Conservation (phyloP, 1,284 basidiomycete genomes). For the Cutaneotrichosporon curvatum region DNA sequence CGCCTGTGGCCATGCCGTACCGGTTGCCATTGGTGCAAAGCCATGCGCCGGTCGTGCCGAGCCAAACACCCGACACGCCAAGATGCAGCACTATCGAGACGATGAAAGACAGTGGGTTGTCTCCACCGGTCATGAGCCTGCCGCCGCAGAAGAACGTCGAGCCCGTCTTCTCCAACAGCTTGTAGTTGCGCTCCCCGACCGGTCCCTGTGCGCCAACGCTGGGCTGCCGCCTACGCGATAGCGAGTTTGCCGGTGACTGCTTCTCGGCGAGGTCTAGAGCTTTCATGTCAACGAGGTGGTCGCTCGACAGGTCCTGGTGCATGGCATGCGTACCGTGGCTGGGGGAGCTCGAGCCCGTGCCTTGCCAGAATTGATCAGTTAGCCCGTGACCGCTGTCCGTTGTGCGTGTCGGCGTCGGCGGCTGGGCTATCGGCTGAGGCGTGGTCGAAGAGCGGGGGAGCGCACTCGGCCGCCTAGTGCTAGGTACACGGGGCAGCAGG, state of each 20-base stretch:
- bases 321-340: slow-evolving; percentile 1
- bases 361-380: no score
- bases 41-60: slow-evolving; percentile 76
- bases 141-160: slow-evolving; percentile 61
- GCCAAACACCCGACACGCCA: slow-evolving; percentile 66
- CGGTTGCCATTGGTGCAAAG: slow-evolving; percentile 71
- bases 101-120: slow-evolving; percentile 69
- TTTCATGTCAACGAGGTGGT: slow-evolving; percentile 13
- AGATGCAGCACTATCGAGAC: slow-evolving; percentile 58
- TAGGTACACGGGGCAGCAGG: no score
- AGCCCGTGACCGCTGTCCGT: no score
- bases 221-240: no score
- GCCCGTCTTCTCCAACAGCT: slow-evolving; percentile 62
- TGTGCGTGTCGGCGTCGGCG: no score
- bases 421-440: no score
- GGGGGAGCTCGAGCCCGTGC: slow-evolving; percentile 10
- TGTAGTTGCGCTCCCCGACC: slow-evolving; percentile 50
- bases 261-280: slow-evolving; percentile 3
- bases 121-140: slow-evolving; percentile 70
- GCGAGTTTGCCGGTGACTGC: no score
- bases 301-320: slow-evolving; percentile 15
- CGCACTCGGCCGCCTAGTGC: no score
- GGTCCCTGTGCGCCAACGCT: neutral
- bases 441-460: no score
- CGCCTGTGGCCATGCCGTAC: slow-evolving; percentile 65